Evolutionary conservation across 495 filamentous ascomycete species (phyloP), one percentile per base, ranked within the genome.

Genomic region (Penicillium angulare): DNA sequence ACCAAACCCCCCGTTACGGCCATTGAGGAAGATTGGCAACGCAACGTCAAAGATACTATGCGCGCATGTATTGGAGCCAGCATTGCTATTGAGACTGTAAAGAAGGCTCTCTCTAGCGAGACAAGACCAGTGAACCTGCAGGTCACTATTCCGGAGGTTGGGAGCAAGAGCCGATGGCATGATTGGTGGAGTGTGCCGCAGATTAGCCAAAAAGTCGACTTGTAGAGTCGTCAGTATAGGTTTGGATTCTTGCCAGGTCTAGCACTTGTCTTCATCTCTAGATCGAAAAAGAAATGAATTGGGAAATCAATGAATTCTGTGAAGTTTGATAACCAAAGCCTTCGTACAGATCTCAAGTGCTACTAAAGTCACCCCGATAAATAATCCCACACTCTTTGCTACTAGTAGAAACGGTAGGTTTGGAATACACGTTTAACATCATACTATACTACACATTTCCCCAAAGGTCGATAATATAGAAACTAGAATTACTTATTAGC

Each of bases 101-200:
- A 79, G 64, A 81, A 78, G 56, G 71, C 68, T 0, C 47, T 77
- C 20, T 47, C 42, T 17, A 52, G 47, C 15, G 50, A 50, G 3
- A 43, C 35, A 20, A 41, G 24, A 7, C 7, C 43, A 15, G 21
- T 79, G n/a, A 75, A 61, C 16, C 51, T 72, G 23, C 51, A 69
- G 43, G 80, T 84, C 7, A 75, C 73, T 44, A 75, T 88, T 34
- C 82, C 82, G 2, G 69, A 69, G 31, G 60, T 74, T 5, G 79
- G 73, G 7, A 65, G 74, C 4, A 79, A 80, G 57, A 60, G 67
- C 16, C 72, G 65, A 33, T 86, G 87, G 73, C 82, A 88, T 71
- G 82, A 84, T 55, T 89, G 85, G 83, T 93, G 89, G 89, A 74
- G 83, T 51, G 85, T 92, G 49, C 87, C 87, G 5, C 85, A 83